These are phyloP conservation scores for Coemansia sp. DNA, from an alignment of 192 early-diverging fungal species.

Conservation along the genomic window DNA sequence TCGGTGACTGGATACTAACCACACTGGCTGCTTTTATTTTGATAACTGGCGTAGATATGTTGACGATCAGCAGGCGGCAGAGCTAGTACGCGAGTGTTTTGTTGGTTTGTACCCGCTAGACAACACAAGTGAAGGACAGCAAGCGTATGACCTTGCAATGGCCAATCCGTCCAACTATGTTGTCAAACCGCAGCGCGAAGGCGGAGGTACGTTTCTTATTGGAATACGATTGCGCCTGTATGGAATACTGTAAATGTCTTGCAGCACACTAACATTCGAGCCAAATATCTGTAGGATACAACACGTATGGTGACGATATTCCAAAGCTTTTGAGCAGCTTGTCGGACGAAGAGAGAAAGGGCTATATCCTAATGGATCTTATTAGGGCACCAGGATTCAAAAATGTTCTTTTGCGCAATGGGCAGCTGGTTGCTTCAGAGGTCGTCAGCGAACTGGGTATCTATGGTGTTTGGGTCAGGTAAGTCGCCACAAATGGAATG, in stretches of 20 bases:
- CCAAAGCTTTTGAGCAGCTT: conserved; percentile 59
- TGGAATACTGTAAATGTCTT: conserved; percentile 17
- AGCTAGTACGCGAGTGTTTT: conserved; percentile 72
- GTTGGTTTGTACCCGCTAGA: conserved; percentile 92
- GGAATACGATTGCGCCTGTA: conserved; percentile 39
- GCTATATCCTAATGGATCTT: conserved; percentile 95
- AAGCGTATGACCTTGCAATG: conserved; percentile 70
- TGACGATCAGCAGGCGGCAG: conserved; percentile 49
- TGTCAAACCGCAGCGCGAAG: conserved; percentile 96
- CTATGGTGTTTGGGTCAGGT: conserved; percentile 89
- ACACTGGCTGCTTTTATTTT: neutral
- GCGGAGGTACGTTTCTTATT: conserved; percentile 64
- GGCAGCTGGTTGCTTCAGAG: conserved; percentile 67
- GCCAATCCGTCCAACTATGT: conserved; percentile 72
- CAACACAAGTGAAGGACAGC: conserved; percentile 61
- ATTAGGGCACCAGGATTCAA: conserved; percentile 77
- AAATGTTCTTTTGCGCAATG: conserved; percentile 79
- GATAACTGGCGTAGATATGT: conserved; percentile 41
- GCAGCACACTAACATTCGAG: neutral
- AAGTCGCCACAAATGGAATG: conserved; percentile 19
- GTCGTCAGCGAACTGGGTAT: conserved; percentile 94
- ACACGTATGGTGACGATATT: conserved; percentile 90
- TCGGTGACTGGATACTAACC: neutral
- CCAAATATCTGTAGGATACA: conserved; percentile 60
- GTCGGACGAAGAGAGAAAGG: conserved; percentile 68